Percentiles rank a stretch among this genome's conserved stretches.
Conservation (phyloP, 2,329 filamentous ascomycete genomes). For the Apiospora phragmitis region DNA sequence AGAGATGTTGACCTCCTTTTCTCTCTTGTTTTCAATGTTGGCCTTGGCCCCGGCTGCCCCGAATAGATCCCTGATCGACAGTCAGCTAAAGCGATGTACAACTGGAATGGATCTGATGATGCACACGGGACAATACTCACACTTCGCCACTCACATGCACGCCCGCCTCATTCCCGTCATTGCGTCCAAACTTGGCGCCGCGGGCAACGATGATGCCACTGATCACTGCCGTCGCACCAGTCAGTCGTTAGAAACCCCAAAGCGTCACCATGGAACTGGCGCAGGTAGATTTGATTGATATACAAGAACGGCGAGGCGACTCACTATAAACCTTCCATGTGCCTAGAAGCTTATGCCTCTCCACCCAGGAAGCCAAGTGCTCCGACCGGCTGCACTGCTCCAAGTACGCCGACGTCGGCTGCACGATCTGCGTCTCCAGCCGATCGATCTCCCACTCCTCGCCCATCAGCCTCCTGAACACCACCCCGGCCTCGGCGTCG, state of each 20-base stretch:
- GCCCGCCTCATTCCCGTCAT: neutral
- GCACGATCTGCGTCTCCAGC: neutral
- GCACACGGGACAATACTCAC: neutral
- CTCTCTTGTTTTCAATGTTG: neutral
- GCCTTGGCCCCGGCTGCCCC: neutral
- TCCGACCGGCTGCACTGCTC: neutral
- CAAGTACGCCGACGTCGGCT: neutral
- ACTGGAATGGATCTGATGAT: neutral
- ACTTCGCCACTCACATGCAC: neutral
- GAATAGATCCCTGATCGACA: neutral
- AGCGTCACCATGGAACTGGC: too few relatives aligned
- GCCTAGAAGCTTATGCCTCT: neutral
- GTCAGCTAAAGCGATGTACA: neutral
- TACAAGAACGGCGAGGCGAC: neutral
- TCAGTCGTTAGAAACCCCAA: neutral
- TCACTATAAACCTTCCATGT: neutral
- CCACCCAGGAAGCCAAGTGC: neutral
- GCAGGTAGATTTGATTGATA: neutral
- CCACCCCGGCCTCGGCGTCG: neutral
- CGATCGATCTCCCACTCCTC: neutral
- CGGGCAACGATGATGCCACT: neutral
- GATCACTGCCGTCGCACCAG: neutral
- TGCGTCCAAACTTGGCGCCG: neutral
- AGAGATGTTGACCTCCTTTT: neutral
- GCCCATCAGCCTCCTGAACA: neutral